A percentile compares a stretch with the other conserved stretches of the same genome.
These are phyloP conservation scores for Pharus latifolius DNA, from an alignment of 176 grass and related monocot genomes.

Conservation along the genomic window DNA sequence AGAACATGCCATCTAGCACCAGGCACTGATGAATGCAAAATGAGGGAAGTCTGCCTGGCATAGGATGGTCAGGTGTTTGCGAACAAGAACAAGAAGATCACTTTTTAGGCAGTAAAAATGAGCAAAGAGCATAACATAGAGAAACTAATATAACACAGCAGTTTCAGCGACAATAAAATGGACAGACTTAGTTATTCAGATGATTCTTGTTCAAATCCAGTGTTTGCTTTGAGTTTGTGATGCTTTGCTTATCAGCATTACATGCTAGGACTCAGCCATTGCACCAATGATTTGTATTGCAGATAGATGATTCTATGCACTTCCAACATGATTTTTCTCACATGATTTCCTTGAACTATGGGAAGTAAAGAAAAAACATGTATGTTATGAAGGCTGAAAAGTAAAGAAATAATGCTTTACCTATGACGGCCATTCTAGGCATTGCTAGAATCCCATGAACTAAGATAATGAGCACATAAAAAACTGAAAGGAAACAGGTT, in stretches of 20 bases:
- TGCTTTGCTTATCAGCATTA: not conserved
- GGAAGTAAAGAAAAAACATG: not conserved
- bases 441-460: too few relatives aligned
- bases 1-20: conserved; percentile 33
- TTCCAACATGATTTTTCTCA: too few relatives aligned
- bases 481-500: too few relatives aligned
- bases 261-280: not conserved
- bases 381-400: not conserved
- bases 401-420: too few relatives aligned
- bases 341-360: not conserved
- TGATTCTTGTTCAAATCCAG: not conserved
- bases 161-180: too few relatives aligned
- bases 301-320: too few relatives aligned
- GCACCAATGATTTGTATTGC: too few relatives aligned
- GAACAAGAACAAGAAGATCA: not conserved
- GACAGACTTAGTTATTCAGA: not conserved
- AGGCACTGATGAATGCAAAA: not conserved
- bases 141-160: not conserved
- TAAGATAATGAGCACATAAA: too few relatives aligned
- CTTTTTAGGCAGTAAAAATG: not conserved
- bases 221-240: not conserved
- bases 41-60: not conserved
- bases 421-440: too few relatives aligned
- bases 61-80: not conserved
- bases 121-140: not conserved